phyloP scores from a whole-genome alignment of 257 asterid species.

The Voacanga thouarsii region DNA sequence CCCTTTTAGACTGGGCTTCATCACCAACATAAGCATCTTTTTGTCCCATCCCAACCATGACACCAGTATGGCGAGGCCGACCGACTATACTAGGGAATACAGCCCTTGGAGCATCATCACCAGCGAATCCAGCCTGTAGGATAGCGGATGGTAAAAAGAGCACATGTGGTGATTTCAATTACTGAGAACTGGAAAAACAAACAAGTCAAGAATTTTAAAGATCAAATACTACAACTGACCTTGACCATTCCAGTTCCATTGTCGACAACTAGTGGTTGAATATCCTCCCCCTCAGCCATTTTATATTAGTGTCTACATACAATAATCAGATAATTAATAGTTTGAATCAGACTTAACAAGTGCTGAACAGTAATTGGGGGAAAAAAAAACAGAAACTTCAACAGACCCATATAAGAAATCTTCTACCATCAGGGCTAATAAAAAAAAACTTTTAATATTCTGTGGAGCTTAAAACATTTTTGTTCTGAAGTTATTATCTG shows the following conservation, averaged over 20 bases:
- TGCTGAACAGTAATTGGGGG: neutral
- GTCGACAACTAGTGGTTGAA: constrained; percentile 46
- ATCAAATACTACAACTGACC: constrained; percentile 14
- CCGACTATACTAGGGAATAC: constrained; percentile 47
- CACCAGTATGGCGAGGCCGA: constrained; percentile 42
- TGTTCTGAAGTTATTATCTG: neutral
- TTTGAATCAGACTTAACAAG: neutral
- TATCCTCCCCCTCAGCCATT: constrained; percentile 42
- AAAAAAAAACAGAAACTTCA: neutral
- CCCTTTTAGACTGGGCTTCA: constrained; percentile 48
- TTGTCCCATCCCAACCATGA: constrained; percentile 49
- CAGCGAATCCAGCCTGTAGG: constrained; percentile 44
- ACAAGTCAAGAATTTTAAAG: neutral
- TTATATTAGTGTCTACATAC: constrained; percentile 1
- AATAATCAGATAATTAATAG: neutral
- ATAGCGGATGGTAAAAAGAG: neutral
- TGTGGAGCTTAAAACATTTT: too few relatives aligned
- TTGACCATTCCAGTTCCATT: constrained; percentile 48
- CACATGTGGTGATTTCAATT: neutral
- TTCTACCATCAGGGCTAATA: neutral
- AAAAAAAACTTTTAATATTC: too few relatives aligned
- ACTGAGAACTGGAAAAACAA: neutral
- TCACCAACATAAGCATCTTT: constrained; percentile 51
- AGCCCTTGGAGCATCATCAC: constrained; percentile 50
- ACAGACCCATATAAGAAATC: neutral